These are phyloP conservation scores for Staphylotrichum longicolle DNA, from an alignment of 495 filamentous ascomycete genomes.

Conservation along the genomic window DNA sequence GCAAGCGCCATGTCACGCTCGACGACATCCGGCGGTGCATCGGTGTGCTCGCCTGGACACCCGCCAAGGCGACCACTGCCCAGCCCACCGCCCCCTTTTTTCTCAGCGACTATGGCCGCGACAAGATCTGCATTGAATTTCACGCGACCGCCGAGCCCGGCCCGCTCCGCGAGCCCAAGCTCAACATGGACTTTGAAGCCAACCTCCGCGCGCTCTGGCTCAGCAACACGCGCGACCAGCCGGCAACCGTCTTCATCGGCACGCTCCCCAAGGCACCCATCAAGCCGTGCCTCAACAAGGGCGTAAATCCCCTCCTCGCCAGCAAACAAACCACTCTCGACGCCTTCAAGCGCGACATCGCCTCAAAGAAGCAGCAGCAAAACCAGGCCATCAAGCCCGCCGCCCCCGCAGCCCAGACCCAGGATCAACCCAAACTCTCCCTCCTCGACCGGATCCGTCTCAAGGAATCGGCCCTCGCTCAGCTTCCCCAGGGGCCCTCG, in stretches of 20 bases:
- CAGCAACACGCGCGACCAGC: constrained; percentile 17
- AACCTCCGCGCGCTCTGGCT: constrained; percentile 52
- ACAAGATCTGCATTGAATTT: constrained; percentile 47
- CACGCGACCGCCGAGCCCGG: constrained; percentile 30
- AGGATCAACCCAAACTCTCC: constrained; percentile 28
- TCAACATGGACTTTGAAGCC: constrained; percentile 53
- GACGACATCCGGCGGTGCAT: constrained; percentile 59
- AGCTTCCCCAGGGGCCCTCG: constrained; percentile 39
- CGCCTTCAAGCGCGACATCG: constrained; percentile 55
- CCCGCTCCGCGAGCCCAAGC: constrained; percentile 53
- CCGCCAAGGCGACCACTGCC: constrained; percentile 12
- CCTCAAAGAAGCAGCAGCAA: constrained; percentile 44
- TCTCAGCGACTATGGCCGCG: constrained; percentile 60
- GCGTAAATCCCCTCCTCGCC: constrained; percentile 21
- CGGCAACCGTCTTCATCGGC: constrained; percentile 44
- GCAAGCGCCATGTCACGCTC: constrained; percentile 55
- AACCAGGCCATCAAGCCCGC: constrained; percentile 22
- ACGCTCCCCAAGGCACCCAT: constrained; percentile 57
- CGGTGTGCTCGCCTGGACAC: constrained; percentile 46
- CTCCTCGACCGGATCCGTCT: constrained; percentile 63
- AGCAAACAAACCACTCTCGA: constrained; percentile 57
- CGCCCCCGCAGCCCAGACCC: constrained; percentile 13
- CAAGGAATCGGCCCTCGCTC: constrained; percentile 52
- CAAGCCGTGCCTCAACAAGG: constrained; percentile 44
- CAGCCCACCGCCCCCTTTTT: constrained; percentile 38